Base-by-base conservation (phyloP, 306 rosid species). In the Sophora flavescens region DNA sequence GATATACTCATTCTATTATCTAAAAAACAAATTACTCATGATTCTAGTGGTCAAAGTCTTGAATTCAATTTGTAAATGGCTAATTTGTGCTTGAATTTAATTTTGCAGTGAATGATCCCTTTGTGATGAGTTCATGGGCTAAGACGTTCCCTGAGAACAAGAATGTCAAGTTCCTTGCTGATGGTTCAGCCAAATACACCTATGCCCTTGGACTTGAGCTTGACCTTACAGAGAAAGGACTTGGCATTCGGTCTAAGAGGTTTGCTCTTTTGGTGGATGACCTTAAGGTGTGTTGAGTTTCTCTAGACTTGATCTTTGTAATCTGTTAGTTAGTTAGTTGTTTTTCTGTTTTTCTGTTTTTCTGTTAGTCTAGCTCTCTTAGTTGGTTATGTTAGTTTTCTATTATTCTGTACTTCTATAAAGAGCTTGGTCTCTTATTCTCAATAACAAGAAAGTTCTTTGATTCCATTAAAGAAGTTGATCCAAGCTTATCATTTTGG, bases 41-140 rank as follows among this genome's bases (percentile, higher is more conserved):
- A 14, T 64, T 53, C 54, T 54, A 6, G 60, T 58, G 22, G 16
- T 59, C 38, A 14, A 18, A 14, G 18, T 45, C 8, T 8, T 39
- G 47, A 32, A 14, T 51, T 8, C 48, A 5, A 70, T 59, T 51
- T 30, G 9, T 22, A 15, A 44, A 52, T 80, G 51, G 5, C 56
- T 80, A 63, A 71, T 56, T 38, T 76, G 67, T 38, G 58, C 35
- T 63, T 61, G 47, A 3, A 12, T 68, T 44, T 32, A 42, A 64
- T 47, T 56, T 81, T 86, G 78, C 72, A 95, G 98, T 95, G 9
- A 95, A 92, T 70, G 98, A 95, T 78, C 96, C 98, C 1, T 84
- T 82, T 78, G 97, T 95, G 85, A 91, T 95, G 98, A 84, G 74
- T 63, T 93, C 98, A 63, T 95, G 98, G 98, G 85, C 96, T 52